phyloP scores from a whole-genome alignment of 164 flowering plant species.

The Annona squamosa region DNA sequence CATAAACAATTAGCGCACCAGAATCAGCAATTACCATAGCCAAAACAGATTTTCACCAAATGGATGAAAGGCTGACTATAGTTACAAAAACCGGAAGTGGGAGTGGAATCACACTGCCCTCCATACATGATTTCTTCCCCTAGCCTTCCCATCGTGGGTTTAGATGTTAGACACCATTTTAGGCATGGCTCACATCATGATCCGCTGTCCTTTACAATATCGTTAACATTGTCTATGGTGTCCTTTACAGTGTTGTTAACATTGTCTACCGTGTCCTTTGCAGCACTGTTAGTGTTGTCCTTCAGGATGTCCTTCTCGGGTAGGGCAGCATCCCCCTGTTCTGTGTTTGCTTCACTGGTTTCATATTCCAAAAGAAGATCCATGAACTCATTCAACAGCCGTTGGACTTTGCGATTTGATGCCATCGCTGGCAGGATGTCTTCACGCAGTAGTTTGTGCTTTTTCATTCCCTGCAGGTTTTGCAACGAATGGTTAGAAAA shows the following conservation, averaged over 20 bases:
- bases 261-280: no score
- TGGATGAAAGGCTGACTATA: neutral
- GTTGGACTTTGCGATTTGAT: conserved; percentile 88
- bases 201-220: neutral
- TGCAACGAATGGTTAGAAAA: neutral
- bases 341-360: conserved; percentile 31
- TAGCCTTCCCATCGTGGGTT: neutral
- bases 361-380: conserved; percentile 86
- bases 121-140: neutral
- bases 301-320: neutral
- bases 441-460: conserved; percentile 79
- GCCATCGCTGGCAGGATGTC: conserved; percentile 99
- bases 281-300: no score
- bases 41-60: neutral
- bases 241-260: no score
- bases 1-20: neutral
- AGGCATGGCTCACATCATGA: neutral
- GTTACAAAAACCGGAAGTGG: neutral
- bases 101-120: neutral
- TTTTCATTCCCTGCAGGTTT: conserved; percentile 70
- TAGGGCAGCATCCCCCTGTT: conserved; percentile 20
- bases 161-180: neutral
- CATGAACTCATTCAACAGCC: conserved; percentile 88
- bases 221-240: no score
- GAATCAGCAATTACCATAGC: neutral